These are phyloP conservation scores for Discostella stelligeroides DNA, from an alignment of 108 stramenopile genomes.

Conservation along the genomic window DNA sequence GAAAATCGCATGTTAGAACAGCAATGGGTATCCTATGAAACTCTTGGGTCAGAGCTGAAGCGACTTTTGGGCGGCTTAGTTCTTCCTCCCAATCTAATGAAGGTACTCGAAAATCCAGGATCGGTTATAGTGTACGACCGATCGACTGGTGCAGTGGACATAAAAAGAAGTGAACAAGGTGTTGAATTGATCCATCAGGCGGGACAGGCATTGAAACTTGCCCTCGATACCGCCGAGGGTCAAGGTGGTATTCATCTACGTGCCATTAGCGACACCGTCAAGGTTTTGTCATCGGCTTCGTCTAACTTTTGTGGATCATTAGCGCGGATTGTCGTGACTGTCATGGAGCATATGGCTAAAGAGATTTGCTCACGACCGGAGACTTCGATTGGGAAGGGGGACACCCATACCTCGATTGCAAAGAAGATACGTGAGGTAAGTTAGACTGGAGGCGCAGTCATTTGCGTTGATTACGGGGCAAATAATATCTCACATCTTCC, in stretches of 20 bases:
- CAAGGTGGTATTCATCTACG: conserved; percentile 85
- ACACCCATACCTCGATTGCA: conserved; percentile 81
- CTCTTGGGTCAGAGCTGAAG: conserved; percentile 72
- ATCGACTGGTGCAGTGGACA: conserved; percentile 67
- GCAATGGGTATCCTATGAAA: conserved; percentile 85
- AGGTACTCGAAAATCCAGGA: conserved; percentile 77
- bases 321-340: conserved; percentile 83
- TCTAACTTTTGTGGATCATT: conserved; percentile 77
- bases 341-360: conserved; percentile 85
- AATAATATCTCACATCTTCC: conserved; percentile 3
- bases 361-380: conserved; percentile 61
- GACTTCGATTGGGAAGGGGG: conserved; percentile 73
- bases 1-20: conserved; percentile 91
- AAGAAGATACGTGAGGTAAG: conserved; percentile 82
- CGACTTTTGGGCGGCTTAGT: conserved; percentile 75
- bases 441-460: too few relatives aligned
- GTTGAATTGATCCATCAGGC: conserved; percentile 78
- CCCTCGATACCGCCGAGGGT: conserved; percentile 74
- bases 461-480: background rate
- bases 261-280: conserved; percentile 79
- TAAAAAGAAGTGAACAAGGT: conserved; percentile 78
- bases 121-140: conserved; percentile 70
- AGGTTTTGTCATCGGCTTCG: conserved; percentile 55
- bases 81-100: conserved; percentile 61
- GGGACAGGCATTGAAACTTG: conserved; percentile 76